A percentile compares a stretch with the other conserved stretches of the same genome.
Evolutionary conservation across 2,329 filamentous ascomycete species (phyloP).

Genomic region (Apiospora sp.): DNA sequence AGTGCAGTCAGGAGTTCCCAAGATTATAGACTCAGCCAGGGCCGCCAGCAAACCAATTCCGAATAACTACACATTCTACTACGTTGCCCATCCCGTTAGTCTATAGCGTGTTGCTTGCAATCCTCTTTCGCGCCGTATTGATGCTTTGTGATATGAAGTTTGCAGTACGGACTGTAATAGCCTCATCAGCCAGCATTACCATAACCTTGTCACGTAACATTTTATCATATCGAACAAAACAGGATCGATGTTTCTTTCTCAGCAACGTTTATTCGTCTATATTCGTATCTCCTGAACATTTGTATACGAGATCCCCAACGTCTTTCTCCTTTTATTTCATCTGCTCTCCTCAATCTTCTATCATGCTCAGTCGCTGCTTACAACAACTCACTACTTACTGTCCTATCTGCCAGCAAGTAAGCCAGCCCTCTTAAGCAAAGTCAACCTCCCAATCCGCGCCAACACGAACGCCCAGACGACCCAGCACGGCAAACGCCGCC

Average conservation of each 20-base stretch:
- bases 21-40: too few relatives aligned
- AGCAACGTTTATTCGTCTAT: slow-evolving; percentile 4
- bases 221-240: too few relatives aligned
- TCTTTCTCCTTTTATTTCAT: neutral
- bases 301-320: neutral
- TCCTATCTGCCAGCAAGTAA: neutral
- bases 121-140: too few relatives aligned
- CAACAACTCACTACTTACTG: neutral
- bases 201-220: too few relatives aligned
- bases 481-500: slow-evolving; percentile 61
- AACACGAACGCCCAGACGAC: slow-evolving; percentile 59
- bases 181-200: too few relatives aligned
- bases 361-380: neutral
- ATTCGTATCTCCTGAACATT: slow-evolving; percentile 2
- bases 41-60: too few relatives aligned
- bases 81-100: too few relatives aligned
- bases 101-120: too few relatives aligned
- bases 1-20: too few relatives aligned
- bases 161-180: too few relatives aligned
- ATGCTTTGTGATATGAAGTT: too few relatives aligned
- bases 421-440: slow-evolving; percentile 39
- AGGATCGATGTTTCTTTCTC: neutral
- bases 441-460: slow-evolving; percentile 61
- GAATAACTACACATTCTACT: too few relatives aligned
- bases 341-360: neutral